Percentiles rank a stretch among this genome's conserved stretches.
These are phyloP conservation scores for Fereydounia khargensis DNA, from an alignment of 1,284 basidiomycete species.

Conservation along the genomic window DNA sequence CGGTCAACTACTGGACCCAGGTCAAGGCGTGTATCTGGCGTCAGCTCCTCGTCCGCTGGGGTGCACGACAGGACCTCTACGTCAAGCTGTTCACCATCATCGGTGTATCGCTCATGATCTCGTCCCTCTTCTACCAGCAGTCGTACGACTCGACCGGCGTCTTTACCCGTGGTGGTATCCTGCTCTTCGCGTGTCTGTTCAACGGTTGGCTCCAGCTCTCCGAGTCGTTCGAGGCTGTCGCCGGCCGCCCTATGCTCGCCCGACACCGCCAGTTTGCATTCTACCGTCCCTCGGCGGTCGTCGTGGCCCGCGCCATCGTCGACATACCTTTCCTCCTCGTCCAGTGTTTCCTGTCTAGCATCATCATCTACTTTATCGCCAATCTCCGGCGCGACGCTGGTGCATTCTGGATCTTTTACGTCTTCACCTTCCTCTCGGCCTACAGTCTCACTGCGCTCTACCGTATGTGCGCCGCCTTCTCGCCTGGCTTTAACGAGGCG, in stretches of 20 bases:
- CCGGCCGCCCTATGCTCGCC: conserved; percentile 59
- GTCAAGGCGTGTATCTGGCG: conserved; percentile 35
- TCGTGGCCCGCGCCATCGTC: conserved; percentile 35
- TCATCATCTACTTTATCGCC: conserved; percentile 57
- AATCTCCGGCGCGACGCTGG: conserved; percentile 22
- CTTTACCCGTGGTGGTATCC: conserved; percentile 45
- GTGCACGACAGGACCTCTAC: conserved; percentile 29
- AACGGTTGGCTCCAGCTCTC: conserved; percentile 50
- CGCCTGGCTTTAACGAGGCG: conserved; percentile 57
- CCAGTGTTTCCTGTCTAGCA: conserved; percentile 57
- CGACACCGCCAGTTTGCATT: conserved; percentile 44
- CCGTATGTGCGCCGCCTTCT: conserved; percentile 32
- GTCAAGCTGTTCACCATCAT: conserved; percentile 46
- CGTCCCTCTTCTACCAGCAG: conserved; percentile 43
- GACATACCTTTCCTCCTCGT: conserved; percentile 59
- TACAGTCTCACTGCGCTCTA: conserved; percentile 37
- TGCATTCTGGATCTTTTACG: conserved; percentile 63
- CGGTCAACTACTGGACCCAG: conserved; percentile 38
- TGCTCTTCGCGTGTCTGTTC: conserved; percentile 61
- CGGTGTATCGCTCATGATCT: conserved; percentile 39
- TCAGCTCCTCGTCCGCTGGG: conserved; percentile 44
- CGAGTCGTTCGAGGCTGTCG: conserved; percentile 62
- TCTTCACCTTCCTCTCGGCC: conserved; percentile 54
- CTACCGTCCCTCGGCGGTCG: conserved; percentile 47
- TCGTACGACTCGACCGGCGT: conserved; percentile 25